Base-by-base conservation (phyloP, 2,329 filamentous ascomycete genomes). In the Colletotrichum spinosum region DNA sequence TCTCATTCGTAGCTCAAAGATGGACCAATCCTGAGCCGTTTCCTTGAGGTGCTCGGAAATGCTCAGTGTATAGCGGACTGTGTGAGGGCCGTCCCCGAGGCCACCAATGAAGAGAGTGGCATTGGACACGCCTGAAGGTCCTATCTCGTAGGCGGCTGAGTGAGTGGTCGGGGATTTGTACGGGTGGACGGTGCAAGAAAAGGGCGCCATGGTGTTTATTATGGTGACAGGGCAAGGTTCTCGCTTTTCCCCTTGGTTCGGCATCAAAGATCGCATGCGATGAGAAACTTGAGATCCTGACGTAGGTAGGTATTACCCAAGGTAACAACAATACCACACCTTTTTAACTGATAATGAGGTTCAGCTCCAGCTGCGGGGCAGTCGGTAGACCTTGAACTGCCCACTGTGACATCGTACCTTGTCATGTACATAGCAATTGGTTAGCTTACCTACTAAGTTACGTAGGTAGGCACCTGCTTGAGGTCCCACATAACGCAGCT, bases 71-170 rank as follows among this genome's bases (percentile, higher is more conserved):
- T 91, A 92, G 1, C 83, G 78, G 8, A 91, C 83, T 0, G 88
- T 89, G 68, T 91, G 86, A 64, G 90, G 86, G 2, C 90, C 90
- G 75, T 93, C 91, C 42, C 84, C 84, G 13, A 94, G 84, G 41
- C 91, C 91, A 67, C 89, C 90, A 68, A 93, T 84, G 78, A 91
- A 91, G 66, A 93, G 76, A 58, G 93, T 76, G 3, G 88, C 88
- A 76, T 92, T 88, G 54, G 74, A 79, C 62, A 80, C 76, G 45
- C 76, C 71, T 10, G 70, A 46, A 13, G 75, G 72, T 33, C 83
- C 83, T 15, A 78, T 71, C 70, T 86, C 84, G 68, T 86, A 86
- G 38, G 83, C 83, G 62, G 77, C 79, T 7, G 79, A 77, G 53
- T 77, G 72, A 8, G 75, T 69, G 12, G 75, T 78, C 5, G 78